phyloP scores from a whole-genome alignment of 2,329 filamentous ascomycete genomes.

The Aureobasidium zeae region DNA sequence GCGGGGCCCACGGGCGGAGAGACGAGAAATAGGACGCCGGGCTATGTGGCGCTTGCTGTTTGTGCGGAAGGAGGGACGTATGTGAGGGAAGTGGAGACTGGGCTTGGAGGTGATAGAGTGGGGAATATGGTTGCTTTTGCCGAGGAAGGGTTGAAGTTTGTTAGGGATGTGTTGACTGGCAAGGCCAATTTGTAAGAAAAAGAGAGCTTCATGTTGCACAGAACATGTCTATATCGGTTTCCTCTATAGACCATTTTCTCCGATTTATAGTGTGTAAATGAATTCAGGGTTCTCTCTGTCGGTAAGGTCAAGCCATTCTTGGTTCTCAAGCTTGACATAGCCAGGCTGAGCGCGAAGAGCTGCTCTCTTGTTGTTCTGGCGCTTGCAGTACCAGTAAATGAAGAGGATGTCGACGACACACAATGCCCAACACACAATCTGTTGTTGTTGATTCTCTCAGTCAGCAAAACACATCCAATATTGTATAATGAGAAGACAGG shows the following conservation, averaged over 20 bases:
- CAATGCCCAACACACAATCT: conserved; percentile 49
- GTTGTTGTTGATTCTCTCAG: too few relatives aligned
- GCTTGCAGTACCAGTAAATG: conserved; percentile 53
- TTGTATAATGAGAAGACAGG: too few relatives aligned
- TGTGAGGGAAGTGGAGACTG: conserved; percentile 49
- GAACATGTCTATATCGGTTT: too few relatives aligned
- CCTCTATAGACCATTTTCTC: too few relatives aligned
- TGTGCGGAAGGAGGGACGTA: conserved; percentile 43
- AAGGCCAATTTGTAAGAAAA: conserved; percentile 35
- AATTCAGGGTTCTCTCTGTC: conserved; percentile 56
- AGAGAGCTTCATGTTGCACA: too few relatives aligned
- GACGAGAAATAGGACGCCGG: conserved; percentile 50
- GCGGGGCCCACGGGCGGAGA: conserved; percentile 54
- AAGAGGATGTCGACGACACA: conserved; percentile 49
- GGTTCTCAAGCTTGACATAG: conserved; percentile 55
- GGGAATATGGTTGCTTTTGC: conserved; percentile 57
- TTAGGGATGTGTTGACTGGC: conserved; percentile 47
- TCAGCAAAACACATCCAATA: too few relatives aligned
- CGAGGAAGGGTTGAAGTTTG: conserved; percentile 45
- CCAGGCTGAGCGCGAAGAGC: conserved; percentile 41
- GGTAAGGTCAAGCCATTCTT: conserved; percentile 56
- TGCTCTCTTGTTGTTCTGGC: conserved; percentile 52
- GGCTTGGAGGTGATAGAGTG: conserved; percentile 44
- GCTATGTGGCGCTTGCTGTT: conserved; percentile 56
- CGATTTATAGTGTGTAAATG: conserved; percentile 44